These are phyloP conservation scores for Eucalyptus albens DNA, from an alignment of 345 rosid genomes.

Conservation along the genomic window DNA sequence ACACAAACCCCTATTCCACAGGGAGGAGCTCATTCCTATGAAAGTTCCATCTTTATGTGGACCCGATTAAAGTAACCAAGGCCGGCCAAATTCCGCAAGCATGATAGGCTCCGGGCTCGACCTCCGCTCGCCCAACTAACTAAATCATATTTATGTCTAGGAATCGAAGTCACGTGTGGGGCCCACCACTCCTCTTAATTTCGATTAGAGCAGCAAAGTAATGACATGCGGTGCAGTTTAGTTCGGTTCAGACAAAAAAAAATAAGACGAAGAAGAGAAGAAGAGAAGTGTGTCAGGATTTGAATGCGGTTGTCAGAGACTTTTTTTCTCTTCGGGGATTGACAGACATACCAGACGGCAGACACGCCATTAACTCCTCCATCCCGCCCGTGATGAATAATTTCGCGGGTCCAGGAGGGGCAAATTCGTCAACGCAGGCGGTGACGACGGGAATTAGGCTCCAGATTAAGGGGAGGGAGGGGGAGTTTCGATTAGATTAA, in stretches of 20 bases:
- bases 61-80: not conserved
- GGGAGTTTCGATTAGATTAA: not conserved
- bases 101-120: not conserved
- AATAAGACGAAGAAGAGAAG: not conserved
- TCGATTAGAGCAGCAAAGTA: not conserved
- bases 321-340: not conserved
- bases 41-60: not conserved
- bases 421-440: not conserved
- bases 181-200: not conserved
- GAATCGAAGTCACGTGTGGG: not conserved
- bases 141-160: not conserved
- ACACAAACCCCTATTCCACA: not conserved
- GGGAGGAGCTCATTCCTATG: not conserved
- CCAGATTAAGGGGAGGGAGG: not conserved
- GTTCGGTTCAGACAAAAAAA: not conserved
- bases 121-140: not conserved
- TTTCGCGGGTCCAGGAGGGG: not conserved
- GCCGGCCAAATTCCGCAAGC: not conserved
- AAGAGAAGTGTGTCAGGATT: not conserved
- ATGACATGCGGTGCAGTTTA: not conserved
- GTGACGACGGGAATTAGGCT: not conserved
- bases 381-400: not conserved
- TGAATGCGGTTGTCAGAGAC: not conserved
- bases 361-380: not conserved
- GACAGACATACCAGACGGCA: not conserved